These are phyloP conservation scores for Mikania micrantha DNA, from an alignment of 129 eudicot species.

Conservation along the genomic window DNA sequence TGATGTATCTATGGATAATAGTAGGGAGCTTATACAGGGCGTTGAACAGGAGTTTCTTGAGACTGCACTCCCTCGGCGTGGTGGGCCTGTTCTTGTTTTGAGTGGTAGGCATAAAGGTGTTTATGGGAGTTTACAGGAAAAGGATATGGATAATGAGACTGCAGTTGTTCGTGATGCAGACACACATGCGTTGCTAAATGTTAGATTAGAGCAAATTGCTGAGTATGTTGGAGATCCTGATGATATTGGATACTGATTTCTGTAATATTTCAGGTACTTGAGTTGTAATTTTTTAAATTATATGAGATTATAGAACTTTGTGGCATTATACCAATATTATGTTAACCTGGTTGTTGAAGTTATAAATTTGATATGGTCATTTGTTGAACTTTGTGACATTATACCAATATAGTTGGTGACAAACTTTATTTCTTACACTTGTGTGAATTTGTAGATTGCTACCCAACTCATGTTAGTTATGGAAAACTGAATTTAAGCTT, in stretches of 20 bases:
- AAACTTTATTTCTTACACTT: background rate
- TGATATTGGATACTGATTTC: constrained; percentile 60
- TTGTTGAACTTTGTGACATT: no score
- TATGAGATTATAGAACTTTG: constrained; percentile 7
- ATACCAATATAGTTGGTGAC: background rate
- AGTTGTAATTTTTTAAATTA: background rate
- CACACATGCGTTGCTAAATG: constrained; percentile 50
- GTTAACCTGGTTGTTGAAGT: background rate
- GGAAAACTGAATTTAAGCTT: background rate
- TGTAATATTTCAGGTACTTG: constrained; percentile 17
- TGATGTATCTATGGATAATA: constrained; percentile 69
- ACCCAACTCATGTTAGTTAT: background rate
- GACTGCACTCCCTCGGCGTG: constrained; percentile 74
- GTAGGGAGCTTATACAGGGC: constrained; percentile 71
- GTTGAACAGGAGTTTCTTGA: constrained; percentile 71
- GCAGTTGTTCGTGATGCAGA: constrained; percentile 89
- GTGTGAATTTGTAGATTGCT: background rate
- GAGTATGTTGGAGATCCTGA: constrained; percentile 86
- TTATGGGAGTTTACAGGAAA: constrained; percentile 63
- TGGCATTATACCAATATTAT: background rate
- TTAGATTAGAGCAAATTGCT: constrained; percentile 77
- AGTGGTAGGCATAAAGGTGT: constrained; percentile 81
- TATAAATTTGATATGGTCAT: background rate
- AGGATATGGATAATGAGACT: constrained; percentile 62
- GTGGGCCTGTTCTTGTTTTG: constrained; percentile 78